Evolutionary conservation across 495 filamentous ascomycete species (phyloP), one percentile per base, ranked within the genome.

Genomic region (Trichoderma reesei): DNA sequence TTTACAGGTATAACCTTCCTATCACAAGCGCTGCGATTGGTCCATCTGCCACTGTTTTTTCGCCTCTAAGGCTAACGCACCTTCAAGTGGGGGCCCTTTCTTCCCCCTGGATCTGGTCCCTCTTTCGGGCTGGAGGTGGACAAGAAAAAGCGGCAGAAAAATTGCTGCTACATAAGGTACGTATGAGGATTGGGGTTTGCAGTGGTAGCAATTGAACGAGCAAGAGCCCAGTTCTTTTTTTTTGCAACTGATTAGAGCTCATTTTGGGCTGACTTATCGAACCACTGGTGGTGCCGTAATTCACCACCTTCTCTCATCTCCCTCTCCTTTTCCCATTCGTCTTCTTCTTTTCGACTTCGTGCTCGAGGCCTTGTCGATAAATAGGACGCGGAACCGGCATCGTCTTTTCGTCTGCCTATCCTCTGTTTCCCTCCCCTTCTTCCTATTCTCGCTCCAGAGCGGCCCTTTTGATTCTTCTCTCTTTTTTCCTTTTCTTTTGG

Each of bases 251-350:
- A 36, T 56, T 56, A 56, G 26, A 34, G 51, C 51, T 56, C 51
- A 56, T 34, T 11, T 56, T 56, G 51, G 51, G 51, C 51, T 56
- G 51, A 56, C 51, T 56, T 56, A 56, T 56, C 51, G 51, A 33
- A 56, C 51, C 51, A 56, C 46, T 56, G 51, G 51, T 34, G 31
- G 51, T 18, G 44, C 44, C 44, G 44, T 48, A n/a, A 16, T 48
- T 20, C 16, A 5, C 44, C 37, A 39, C 18, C 16, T 18, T 34
- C 14, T 56, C 31, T n/a, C 18, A 14, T 34, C 31, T 20, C 33
- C 7, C 48, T 31, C 34, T 56, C 51, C 34, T 34, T 56, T 16
- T 18, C 26, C 34, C 18, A 3, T 26, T 26, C 26, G 1, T 26
- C 26, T 1, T 26, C 26, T 26, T 26, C 26, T 26, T 26, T 26